Base-by-base conservation (phyloP, 495 filamentous ascomycete genomes). In the Aspergillus affinis region DNA sequence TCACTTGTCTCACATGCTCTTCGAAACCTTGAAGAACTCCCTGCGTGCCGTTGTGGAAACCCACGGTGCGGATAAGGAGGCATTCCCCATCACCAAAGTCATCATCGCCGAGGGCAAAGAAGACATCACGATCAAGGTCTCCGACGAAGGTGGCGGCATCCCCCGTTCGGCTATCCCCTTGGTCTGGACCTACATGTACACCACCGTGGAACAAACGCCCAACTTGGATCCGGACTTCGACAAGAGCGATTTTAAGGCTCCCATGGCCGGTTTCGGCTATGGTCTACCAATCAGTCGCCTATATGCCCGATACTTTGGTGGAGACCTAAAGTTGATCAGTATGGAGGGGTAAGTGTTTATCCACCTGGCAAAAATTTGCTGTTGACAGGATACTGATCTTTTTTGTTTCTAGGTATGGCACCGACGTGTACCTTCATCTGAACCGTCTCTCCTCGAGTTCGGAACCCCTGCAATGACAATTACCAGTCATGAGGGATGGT, bases 181-280 rank as follows among this genome's bases (percentile, higher is more conserved):
- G 8, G 94, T 98, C 17, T 98, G 94, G 94, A 98, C 94, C 26
- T 98, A 98, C 70, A 98, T 98, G 94, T 98, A 98, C 68, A 98
- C 94, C 19, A 98, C 94, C 10, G 93, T 98, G 47, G 94, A 97
- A 73, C 86, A 92, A 59, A 97, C 94, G 4, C 94, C 94, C 6
- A 95, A 85, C 67, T 79, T 98, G 51, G 94, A 98, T 68, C 94
- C 94, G 13, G 93, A 97, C 72, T 98, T 98, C 74, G 93, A 98
- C 75, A 96, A 97, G 78, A 97, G 90, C 74, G 94, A 98, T 74
- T 98, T 98, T 81, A 98, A 98, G 75, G 94, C 94, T 17, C 94
- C 94, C 3, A 98, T 98, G 94, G 94, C 94, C 51, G 94, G 94
- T 2, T 98, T 98, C 68, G 94, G 94, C 19, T 98, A 98, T 67